Evolutionary conservation across 768 basidiomycete species (phyloP).

Genomic region (Clavulina sp.): DNA sequence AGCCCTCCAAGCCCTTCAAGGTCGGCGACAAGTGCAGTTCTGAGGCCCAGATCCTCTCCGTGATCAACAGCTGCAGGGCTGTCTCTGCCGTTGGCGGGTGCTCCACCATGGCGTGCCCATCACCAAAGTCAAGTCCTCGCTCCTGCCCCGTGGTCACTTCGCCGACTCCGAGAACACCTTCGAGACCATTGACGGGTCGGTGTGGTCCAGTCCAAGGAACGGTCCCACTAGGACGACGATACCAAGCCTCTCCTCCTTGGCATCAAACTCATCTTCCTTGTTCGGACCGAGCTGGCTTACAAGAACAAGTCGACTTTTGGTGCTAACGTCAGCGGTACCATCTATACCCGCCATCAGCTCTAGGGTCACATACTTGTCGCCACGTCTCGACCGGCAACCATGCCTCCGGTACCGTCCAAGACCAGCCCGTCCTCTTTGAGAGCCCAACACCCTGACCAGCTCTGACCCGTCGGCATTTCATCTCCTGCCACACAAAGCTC

Average conservation of each 20-base stretch:
- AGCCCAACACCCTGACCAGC: slow-evolving; percentile 66
- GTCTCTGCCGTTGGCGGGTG: slow-evolving; percentile 80
- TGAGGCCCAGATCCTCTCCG: slow-evolving; percentile 74
- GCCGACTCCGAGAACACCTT: slow-evolving; percentile 91
- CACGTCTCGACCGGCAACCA: slow-evolving; percentile 84
- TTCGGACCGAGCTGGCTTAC: slow-evolving; percentile 74
- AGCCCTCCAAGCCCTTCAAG: slow-evolving; percentile 54
- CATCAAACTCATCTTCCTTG: slow-evolving; percentile 74
- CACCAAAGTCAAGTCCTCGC: slow-evolving; percentile 85
- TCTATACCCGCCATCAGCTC: slow-evolving; percentile 75
- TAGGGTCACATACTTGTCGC: slow-evolving; percentile 81
- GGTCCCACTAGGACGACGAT: slow-evolving; percentile 92
- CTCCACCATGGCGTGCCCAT: slow-evolving; percentile 59
- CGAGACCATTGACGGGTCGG: slow-evolving; percentile 81
- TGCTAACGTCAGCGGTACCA: slow-evolving; percentile 65
- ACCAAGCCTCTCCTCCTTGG: slow-evolving; percentile 60
- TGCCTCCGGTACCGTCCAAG: slow-evolving; percentile 66
- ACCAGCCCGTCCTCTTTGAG: slow-evolving; percentile 55
- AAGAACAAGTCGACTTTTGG: slow-evolving; percentile 77
- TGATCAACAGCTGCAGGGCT: slow-evolving; percentile 72
- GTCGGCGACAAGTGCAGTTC: slow-evolving; percentile 84
- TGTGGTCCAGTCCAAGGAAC: slow-evolving; percentile 87
- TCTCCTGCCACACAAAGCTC: slow-evolving; percentile 86
- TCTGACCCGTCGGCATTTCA: slow-evolving; percentile 46
- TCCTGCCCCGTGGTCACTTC: slow-evolving; percentile 93